Conservation (phyloP, 805 yeast species). For the Isabelozyma gotoi region DNA sequence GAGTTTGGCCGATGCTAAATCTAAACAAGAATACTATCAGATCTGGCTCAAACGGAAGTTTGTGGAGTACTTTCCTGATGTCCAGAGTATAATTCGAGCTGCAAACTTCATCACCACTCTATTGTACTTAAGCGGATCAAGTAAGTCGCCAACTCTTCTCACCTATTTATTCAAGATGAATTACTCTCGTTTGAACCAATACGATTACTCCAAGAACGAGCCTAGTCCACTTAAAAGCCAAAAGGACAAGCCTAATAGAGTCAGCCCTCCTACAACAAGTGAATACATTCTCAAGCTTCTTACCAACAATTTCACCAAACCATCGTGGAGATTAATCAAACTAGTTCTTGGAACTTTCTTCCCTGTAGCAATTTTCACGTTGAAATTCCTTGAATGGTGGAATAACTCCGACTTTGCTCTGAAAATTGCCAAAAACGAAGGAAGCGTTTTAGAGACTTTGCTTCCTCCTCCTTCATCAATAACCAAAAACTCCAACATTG, state of each 20-base stretch:
- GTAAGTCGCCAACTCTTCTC: constrained; percentile 61
- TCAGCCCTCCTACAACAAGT: constrained; percentile 40
- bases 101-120: constrained; percentile 59
- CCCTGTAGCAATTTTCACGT: constrained; percentile 77
- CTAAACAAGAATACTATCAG: constrained; percentile 23
- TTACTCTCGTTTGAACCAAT: constrained; percentile 59
- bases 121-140: constrained; percentile 63
- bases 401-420: constrained; percentile 69
- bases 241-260: constrained; percentile 21
- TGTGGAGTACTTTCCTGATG: constrained; percentile 60
- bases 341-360: constrained; percentile 51
- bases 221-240: constrained; percentile 9
- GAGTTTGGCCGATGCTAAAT: constrained; percentile 14
- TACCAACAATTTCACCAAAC: constrained; percentile 20
- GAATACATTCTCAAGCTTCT: constrained; percentile 32
- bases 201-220: constrained; percentile 45
- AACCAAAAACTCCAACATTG: constrained; percentile 9
- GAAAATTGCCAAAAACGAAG: constrained; percentile 50
- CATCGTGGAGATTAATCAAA: constrained; percentile 30
- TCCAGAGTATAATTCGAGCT: constrained; percentile 47
- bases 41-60: constrained; percentile 40
- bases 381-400: constrained; percentile 95
- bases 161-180: constrained; percentile 63
- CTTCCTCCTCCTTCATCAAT: constrained; percentile 48
- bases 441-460: constrained; percentile 44